phyloP scores from a whole-genome alignment of 352 stramenopile species.

The Phytopythium kandeliae region DNA sequence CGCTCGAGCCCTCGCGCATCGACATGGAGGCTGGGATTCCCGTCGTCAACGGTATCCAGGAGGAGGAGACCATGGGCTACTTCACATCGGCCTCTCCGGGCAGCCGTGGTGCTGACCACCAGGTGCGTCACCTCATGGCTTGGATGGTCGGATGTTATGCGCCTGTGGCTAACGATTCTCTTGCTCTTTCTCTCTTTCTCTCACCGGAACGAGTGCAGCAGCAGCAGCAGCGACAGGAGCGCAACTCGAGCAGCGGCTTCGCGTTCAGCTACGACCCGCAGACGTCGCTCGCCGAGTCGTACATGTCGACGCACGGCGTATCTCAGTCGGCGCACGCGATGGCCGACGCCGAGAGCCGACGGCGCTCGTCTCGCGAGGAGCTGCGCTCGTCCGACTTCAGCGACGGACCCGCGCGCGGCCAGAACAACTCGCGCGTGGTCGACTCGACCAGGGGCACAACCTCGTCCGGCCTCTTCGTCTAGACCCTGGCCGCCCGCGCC shows the following conservation, averaged over 20 bases:
- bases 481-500: slow-evolving; percentile 8
- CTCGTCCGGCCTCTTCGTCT: slow-evolving; percentile 31
- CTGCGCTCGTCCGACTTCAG: slow-evolving; percentile 63
- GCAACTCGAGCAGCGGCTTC: slow-evolving; percentile 69
- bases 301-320: slow-evolving; percentile 68
- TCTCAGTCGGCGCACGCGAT: slow-evolving; percentile 52
- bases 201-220: too few relatives aligned
- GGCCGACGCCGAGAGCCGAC: slow-evolving; percentile 52
- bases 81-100: slow-evolving; percentile 32
- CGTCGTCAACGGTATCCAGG: slow-evolving; percentile 22
- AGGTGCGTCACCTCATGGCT: neutral
- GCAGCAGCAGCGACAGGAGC: slow-evolving; percentile 14
- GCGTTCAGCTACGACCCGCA: slow-evolving; percentile 81
- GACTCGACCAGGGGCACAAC: slow-evolving; percentile 30
- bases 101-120: slow-evolving; percentile 4
- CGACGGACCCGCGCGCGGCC: slow-evolving; percentile 12
- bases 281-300: slow-evolving; percentile 71
- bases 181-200: too few relatives aligned
- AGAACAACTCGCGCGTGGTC: slow-evolving; percentile 13
- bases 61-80: slow-evolving; percentile 31
- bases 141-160: neutral
- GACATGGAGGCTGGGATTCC: slow-evolving; percentile 20
- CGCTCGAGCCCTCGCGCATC: slow-evolving; percentile 21
- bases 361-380: slow-evolving; percentile 62
- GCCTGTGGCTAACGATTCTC: neutral